Evolutionary conservation across 2,329 filamentous ascomycete species (phyloP), one percentile per base, ranked within the genome.

Genomic region (Pseudogymnoascus sp.): DNA sequence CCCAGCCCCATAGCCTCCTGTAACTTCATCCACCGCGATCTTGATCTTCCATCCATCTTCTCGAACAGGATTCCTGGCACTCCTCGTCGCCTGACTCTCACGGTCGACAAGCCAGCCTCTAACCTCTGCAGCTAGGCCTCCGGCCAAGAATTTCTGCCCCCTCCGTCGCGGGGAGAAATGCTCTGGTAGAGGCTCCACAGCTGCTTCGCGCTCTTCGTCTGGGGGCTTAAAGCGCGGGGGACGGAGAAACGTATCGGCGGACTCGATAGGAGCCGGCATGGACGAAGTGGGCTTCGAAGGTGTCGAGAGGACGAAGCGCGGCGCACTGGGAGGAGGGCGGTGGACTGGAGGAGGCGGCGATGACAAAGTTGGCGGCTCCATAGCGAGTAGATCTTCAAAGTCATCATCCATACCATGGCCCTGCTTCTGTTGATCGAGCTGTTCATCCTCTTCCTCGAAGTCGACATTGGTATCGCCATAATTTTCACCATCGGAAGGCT

Each of bases 121-220:
- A 31, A 83, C 70, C 59, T 76, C 78, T 0, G 77, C 74, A 2
- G 82, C 82, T 62, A 82, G 72, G 1, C 81, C 82, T 3, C 77
- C 75, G 1, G 77, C 72, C 0, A 81, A 54, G 66, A 80, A 83
- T 67, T 79, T 79, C 66, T 80, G 76, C 0, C 76, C 77, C 64
- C 77, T 77, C 26, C 80, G 75, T 57, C 79, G 78, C 1, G 82
- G 82, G 0, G 81, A 83, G 70, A 84, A 84, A 40, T 78, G 75
- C 42, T 82, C 79, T 0, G 81, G 81, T 0, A 81, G 72, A 0
- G 80, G 79, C 59, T 74, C 51, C 51, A 57, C 51, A 34, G 51
- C 51, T 7, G 51, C 11, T 34, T 57, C 51, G 1, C 29, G 51
- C n/a, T 57, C 51, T 21, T 57, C 51, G 4, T 73, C 71, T 18